phyloP scores from a whole-genome alignment of 805 yeast genomes.

The Dipodascus geniculatus region DNA sequence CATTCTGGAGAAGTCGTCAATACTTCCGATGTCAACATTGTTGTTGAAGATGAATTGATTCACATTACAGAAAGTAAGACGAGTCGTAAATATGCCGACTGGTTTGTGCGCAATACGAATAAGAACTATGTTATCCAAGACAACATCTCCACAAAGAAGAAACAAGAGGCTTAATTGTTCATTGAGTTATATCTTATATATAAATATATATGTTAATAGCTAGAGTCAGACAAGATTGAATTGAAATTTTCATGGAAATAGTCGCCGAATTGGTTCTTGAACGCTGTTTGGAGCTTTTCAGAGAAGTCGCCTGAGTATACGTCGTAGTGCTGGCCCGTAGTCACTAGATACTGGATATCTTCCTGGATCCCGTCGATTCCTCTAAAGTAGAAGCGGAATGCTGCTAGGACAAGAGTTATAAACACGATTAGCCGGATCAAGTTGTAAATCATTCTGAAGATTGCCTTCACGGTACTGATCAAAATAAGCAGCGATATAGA shows the following conservation, averaged over 20 bases:
- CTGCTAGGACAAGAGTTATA: constrained; percentile 8
- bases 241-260: background rate
- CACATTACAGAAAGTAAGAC: constrained; percentile 35
- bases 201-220: background rate
- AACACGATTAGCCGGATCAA: constrained; percentile 12
- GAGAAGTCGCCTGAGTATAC: background rate
- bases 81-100: constrained; percentile 37
- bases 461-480: constrained; percentile 14
- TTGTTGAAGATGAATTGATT: constrained; percentile 30
- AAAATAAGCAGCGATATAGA: constrained; percentile 18
- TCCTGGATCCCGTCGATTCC: constrained; percentile 7
- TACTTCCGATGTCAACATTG: constrained; percentile 35
- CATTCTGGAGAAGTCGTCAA: constrained; percentile 31
- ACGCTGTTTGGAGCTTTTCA: background rate
- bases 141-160: constrained; percentile 22
- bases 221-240: background rate
- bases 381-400: constrained; percentile 8
- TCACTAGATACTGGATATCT: constrained; percentile 2
- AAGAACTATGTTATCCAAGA: constrained; percentile 38
- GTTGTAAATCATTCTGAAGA: constrained; percentile 13
- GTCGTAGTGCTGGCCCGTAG: background rate
- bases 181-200: background rate
- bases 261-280: background rate
- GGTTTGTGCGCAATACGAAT: constrained; percentile 38
- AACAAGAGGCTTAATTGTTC: constrained; percentile 1